Evolutionary conservation across 129 eudicot species (phyloP), one percentile per base, ranked within the genome.

Genomic region (Scalesia atractyloides): DNA sequence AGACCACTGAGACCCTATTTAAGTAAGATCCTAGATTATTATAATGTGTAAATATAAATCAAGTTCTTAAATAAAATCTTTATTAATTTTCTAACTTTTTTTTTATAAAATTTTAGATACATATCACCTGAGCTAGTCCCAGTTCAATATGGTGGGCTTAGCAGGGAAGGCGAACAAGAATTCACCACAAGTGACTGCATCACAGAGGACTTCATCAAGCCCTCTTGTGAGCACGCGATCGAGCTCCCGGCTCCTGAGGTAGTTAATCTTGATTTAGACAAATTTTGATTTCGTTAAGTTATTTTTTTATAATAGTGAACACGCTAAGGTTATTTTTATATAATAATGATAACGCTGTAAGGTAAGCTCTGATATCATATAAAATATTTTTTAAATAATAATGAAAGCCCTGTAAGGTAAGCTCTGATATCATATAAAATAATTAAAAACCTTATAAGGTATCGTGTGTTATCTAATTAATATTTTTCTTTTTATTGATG

Each of bases 111-210:
- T 41, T 22, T 41, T 81, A 92, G 98, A 73, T 92, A 89, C 73
- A 82, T 87, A 59, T 70, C 98, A 64, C 98, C 96, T 8, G 98
- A 92, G 79, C 80, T 85, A 34, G 86, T 92, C 47, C 98, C 95
- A 1, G 91, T 89, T 72, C 88, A 82, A 66, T 92, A 86, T 60
- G 98, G 98, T 44, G 98, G 98, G 52, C 89, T 92, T 54, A 85
- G 91, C 76, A 81, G 83, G 58, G 91, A 81, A 6, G 90, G 96
- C 46, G 87, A 88, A 33, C 84, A 75, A 24, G 96, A 87, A 51
- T 87, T 92, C 87, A 73, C 90, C 56, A 47, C 78, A 10, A 72
- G 76, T 58, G 98, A 92, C 50, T 52, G 82, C 66, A 86, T 87
- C 47, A 79, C 77, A 17, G 93, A 84, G 80, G 87, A 83, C 51